Evolutionary conservation across 305 asterid genomes (phyloP).

Genomic region (Fraxinus dipetala): DNA sequence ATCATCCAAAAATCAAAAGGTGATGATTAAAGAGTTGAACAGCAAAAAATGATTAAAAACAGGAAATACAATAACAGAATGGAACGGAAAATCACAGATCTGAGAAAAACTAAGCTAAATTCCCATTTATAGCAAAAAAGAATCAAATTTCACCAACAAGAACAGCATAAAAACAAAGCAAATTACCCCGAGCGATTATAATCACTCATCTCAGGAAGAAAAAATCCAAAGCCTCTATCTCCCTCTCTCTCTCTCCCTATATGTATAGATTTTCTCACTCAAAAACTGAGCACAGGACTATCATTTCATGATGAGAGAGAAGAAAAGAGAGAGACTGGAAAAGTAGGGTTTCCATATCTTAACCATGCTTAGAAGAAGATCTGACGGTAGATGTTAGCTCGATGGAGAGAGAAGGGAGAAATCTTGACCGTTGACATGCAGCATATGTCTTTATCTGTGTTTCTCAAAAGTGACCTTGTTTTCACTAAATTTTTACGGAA

Average conservation of each 20-base stretch:
- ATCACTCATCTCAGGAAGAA: constrained; percentile 19
- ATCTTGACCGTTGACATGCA: constrained; percentile 47
- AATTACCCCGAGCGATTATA: neutral
- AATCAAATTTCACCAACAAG: constrained; percentile 1
- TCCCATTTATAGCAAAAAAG: neutral
- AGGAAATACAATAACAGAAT: constrained; percentile 20
- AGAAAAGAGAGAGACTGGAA: neutral
- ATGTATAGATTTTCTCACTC: neutral
- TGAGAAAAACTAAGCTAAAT: constrained; percentile 1
- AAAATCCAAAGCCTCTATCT: constrained; percentile 8
- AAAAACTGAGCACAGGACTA: constrained; percentile 33
- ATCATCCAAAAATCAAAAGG: constrained; percentile 19
- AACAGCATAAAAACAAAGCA: neutral
- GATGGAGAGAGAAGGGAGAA: constrained; percentile 16
- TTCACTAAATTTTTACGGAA: neutral
- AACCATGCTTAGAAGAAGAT: constrained; percentile 11
- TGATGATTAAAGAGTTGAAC: constrained; percentile 26
- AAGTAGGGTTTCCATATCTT: constrained; percentile 1
- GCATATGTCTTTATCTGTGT: constrained; percentile 46
- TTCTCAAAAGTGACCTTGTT: constrained; percentile 7
- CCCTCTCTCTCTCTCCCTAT: constrained; percentile 6
- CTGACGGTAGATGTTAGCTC: constrained; percentile 22
- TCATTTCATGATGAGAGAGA: constrained; percentile 33
- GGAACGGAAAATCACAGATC: constrained; percentile 28
- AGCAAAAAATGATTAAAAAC: constrained; percentile 17